Base-by-base conservation (phyloP, 2,329 filamentous ascomycete species). In the Didymella arachidicola region DNA sequence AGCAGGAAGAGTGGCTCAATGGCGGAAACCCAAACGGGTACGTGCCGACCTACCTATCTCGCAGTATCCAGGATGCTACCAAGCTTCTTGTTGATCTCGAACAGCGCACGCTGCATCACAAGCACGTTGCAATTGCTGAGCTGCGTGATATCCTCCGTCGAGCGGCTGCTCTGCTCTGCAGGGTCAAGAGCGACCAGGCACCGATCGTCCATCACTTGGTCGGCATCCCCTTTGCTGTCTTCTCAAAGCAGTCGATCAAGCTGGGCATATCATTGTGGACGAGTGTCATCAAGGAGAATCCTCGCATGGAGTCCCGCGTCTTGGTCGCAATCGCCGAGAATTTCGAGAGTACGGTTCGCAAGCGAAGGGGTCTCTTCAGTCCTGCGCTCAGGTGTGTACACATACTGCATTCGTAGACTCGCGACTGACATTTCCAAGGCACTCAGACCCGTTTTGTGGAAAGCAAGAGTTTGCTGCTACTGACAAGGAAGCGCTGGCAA, bases 251-350 rank as follows among this genome's bases (percentile, higher is more conserved):
- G 71, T 95, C 93, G 2, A 95, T 99, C 74, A 96, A 97, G 73
- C 86, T 98, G 49, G 96, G 95, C 6, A 90, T 97, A 34, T 97
- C 95, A 4, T 81, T 99, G 7, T 99, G 95, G 95, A 87, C 97
- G 60, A 95, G 95, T 26, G 91, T 98, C 14, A 96, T 98, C 71
- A 95, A 98, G 69, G 95, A 99, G 75, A 98, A 97, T 70, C 91
- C 93, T 2, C 86, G 86, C 55, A 89, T 97, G 77, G 93, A 97
- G 76, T 86, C 94, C 8, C 88, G 93, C 60, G 87, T 99, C 55
- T 79, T 99, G 30, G 88, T 88, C 51, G 92, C 96, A 73, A 91
- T 98, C 68, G 89, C 90, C 10, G 90, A 95, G 72, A 91, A 94
- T 63, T 99, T 94, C 92, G 94, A 98, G 76, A 83, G 85, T 57